These are phyloP conservation scores for Artemisia argyi DNA, from an alignment of 129 eudicot genomes.

Conservation along the genomic window DNA sequence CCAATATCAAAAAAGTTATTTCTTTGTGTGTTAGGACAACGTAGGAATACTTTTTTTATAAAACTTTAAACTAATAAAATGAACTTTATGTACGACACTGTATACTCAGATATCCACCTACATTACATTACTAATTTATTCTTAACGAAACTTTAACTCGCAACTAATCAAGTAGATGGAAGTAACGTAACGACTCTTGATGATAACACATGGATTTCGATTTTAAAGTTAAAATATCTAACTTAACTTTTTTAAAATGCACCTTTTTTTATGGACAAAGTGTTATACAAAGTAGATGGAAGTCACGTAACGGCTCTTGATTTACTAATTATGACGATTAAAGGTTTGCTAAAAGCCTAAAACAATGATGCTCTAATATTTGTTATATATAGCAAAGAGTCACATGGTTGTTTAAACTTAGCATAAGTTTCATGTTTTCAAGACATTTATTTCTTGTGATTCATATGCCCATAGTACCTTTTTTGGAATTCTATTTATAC, in stretches of 20 bases:
- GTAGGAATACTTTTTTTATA: neutral
- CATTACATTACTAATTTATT: no score
- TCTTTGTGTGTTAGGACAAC: neutral
- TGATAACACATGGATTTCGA: neutral
- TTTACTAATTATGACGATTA: slow-evolving; percentile 14
- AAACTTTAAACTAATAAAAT: neutral
- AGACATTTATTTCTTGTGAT: no score
- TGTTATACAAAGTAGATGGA: slow-evolving; percentile 16
- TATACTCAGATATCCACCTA: no score
- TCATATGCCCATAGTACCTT: neutral
- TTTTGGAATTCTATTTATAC: neutral
- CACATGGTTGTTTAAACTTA: slow-evolving; percentile 9
- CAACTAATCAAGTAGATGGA: slow-evolving; percentile 7
- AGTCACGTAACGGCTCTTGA: slow-evolving; percentile 19
- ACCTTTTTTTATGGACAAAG: neutral
- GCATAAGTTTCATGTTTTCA: neutral
- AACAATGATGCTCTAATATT: neutral
- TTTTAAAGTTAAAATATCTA: neutral
- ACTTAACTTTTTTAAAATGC: neutral
- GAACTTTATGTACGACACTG: no score
- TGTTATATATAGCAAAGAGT: neutral
- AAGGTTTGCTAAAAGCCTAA: neutral
- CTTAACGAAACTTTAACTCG: no score
- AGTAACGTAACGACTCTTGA: slow-evolving; percentile 18
- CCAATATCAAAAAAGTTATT: neutral